A percentile compares a stretch with the other conserved stretches of the same genome.
phyloP scores from a whole-genome alignment of 2,329 filamentous ascomycete species.

The Pseudocercospora eumusae region DNA sequence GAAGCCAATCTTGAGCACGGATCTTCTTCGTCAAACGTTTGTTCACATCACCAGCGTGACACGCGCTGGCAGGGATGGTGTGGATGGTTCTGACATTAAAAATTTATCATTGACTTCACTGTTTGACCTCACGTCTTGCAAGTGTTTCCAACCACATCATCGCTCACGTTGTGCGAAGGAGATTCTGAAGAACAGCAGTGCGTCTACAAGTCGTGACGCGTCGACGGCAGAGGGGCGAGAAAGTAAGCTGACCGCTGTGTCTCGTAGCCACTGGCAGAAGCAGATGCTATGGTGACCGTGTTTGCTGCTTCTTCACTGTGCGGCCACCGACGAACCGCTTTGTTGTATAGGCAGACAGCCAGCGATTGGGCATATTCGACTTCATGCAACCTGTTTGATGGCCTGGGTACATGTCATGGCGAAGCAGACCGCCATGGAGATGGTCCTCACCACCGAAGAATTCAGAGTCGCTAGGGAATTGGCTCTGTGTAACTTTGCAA shows the following conservation, averaged over 20 bases:
- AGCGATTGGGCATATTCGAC: neutral
- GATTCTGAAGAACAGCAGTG: neutral
- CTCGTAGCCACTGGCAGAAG: neutral
- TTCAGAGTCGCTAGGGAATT: too few species aligned
- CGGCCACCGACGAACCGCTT: neutral
- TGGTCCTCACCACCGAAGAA: too few species aligned
- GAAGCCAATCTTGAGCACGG: neutral
- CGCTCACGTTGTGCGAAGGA: neutral
- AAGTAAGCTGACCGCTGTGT: neutral
- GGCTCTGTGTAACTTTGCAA: neutral
- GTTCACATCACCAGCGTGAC: slow-evolving; percentile 5
- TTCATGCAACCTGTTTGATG: neutral
- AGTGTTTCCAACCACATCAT: neutral
- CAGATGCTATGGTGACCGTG: neutral
- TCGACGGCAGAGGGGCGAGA: neutral
- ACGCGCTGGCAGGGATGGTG: slow-evolving; percentile 3
- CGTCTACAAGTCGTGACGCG: slow-evolving; percentile 4
- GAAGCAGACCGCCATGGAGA: too few species aligned
- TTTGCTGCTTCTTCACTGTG: neutral
- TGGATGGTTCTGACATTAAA: neutral
- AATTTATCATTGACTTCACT: neutral
- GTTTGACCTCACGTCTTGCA: slow-evolving; percentile 6
- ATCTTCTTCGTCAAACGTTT: neutral
- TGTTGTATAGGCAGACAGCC: neutral
- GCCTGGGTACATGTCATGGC: neutral